Evolutionary conservation across 306 rosid species (phyloP).

Genomic region (Lathyrus tuberosus): DNA sequence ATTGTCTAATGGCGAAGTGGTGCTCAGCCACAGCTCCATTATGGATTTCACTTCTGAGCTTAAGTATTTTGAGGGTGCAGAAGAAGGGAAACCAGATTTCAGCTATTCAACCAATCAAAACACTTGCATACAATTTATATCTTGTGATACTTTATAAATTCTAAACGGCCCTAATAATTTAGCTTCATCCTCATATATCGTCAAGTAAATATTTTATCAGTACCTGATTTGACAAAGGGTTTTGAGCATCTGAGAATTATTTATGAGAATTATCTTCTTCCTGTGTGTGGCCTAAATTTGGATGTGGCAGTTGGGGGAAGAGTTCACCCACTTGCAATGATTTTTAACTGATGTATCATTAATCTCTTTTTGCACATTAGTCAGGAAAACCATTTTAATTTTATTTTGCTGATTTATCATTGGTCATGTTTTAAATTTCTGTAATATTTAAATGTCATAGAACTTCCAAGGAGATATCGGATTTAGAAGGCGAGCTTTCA

Average conservation of each 20-base stretch:
- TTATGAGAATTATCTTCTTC: neutral
- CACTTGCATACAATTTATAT: slow-evolving; percentile 10
- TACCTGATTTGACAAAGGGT: neutral
- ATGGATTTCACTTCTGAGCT: neutral
- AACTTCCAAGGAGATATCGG: slow-evolving; percentile 97
- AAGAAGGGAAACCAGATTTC: neutral
- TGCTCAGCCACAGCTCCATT: slow-evolving; percentile 17
- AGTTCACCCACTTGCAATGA: neutral
- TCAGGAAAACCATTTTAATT: slow-evolving; percentile 20
- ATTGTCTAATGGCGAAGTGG: slow-evolving; percentile 20
- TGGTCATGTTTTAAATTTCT: slow-evolving; percentile 29
- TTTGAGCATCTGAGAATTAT: slow-evolving; percentile 9
- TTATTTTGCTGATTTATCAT: slow-evolving; percentile 32
- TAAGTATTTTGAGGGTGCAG: neutral
- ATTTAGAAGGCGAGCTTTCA: slow-evolving; percentile 93
- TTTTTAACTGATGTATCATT: slow-evolving; percentile 16
- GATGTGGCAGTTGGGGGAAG: neutral
- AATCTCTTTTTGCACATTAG: slow-evolving; percentile 9
- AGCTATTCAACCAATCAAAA: slow-evolving; percentile 13
- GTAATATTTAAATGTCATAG: slow-evolving; percentile 58
- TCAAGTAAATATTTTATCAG: slow-evolving; percentile 6
- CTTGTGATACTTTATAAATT: slow-evolving; percentile 26
- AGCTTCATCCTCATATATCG: neutral
- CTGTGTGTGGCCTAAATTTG: neutral
- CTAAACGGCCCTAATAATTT: neutral